Evolutionary conservation across 176 grass and related monocot genomes (phyloP), one percentile per base, ranked within the genome.

Genomic region (Pontederia crassipes): DNA sequence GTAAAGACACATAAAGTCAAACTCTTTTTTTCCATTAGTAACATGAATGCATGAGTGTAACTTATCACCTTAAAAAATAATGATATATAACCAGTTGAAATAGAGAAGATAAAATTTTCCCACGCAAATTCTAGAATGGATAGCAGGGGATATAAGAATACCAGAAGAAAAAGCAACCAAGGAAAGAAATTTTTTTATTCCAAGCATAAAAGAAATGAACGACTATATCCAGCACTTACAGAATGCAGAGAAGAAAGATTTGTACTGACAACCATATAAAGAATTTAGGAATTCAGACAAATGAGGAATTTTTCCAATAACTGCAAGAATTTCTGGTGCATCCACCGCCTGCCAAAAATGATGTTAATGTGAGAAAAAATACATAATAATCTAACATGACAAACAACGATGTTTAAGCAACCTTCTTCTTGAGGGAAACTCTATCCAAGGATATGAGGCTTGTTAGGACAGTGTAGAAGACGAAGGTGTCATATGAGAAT

Each of bases 401-500:
- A n/a, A 66, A 10, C 9, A 57, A 66, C 11, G 9, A 8, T 32
- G 7, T 11, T 28, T 32, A 35, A 64, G 72, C 12, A 18, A 12
- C 84, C 87, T 98, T 98, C 63, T 88, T 71, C 59, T 98, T 92
- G 12, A 98, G 82, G 53, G 88, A 98, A n/a, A 98, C 87, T 13
- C 93, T 87, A 48, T 98, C 93, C 84, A 98, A 61, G 17, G 93
- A 77, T 77, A 92, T 89, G 73, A 86, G 69, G 54, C 87, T 98
- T 48, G 93, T 86, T 50, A 98, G 87, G 29, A 92, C 93, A 13
- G 82, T 98, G 77, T 98, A 98, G 61, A 92, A 98, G 68, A 98
- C 78, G 68, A 98, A 98, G 5, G 77, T 98, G 68, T 98, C 93
- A 67, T 98, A 92, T 55, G 87, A 77, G 64, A 92, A 92, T 56